Percentiles rank a stretch among this genome's conserved stretches.
These are phyloP conservation scores for Kodamaea fukazawae DNA, from an alignment of 805 yeast genomes.

Conservation along the genomic window DNA sequence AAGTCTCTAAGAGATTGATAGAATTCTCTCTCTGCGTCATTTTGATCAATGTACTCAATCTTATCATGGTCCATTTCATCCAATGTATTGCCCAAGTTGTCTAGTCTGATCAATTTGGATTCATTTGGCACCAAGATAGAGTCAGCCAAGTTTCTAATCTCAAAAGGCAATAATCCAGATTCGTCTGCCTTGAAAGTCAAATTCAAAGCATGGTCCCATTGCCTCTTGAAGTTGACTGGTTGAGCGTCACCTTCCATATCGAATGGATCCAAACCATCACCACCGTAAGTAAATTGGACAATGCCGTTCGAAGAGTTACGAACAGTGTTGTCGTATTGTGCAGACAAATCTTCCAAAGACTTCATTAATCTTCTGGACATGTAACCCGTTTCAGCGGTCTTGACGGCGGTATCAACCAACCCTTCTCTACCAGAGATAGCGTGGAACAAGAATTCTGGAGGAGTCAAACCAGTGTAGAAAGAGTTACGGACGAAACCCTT, in stretches of 20 bases:
- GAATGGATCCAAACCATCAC: conserved; percentile 96
- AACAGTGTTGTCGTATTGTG: conserved; percentile 91
- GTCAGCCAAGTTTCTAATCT: conserved; percentile 56
- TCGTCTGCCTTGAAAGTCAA: conserved; percentile 61
- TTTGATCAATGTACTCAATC: conserved; percentile 72
- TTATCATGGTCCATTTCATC: conserved; percentile 41
- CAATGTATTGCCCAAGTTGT: conserved; percentile 63
- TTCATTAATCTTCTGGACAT: conserved; percentile 98
- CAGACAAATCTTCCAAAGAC: conserved; percentile 91
- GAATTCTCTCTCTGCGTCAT: conserved; percentile 84
- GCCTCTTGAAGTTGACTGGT: conserved; percentile 90
- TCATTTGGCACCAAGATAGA: conserved; percentile 61
- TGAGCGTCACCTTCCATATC: conserved; percentile 99
- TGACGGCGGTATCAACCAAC: conserved; percentile 97
- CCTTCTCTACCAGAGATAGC: conserved; percentile 99
- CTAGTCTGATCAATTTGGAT: conserved; percentile 57
- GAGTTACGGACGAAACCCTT: conserved; percentile 98
- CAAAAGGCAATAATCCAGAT: conserved; percentile 63
- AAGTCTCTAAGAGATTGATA: conserved; percentile 72
- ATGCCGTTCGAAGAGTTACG: conserved; percentile 94
- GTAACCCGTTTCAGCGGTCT: conserved; percentile 98
- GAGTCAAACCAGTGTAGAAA: conserved; percentile 88
- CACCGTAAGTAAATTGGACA: conserved; percentile 97
- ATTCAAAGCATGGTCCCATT: conserved; percentile 90
- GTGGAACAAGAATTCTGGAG: conserved; percentile 96